Evolutionary conservation across 108 stramenopile species (phyloP).

Genomic region (Conticribra weissflogii): DNA sequence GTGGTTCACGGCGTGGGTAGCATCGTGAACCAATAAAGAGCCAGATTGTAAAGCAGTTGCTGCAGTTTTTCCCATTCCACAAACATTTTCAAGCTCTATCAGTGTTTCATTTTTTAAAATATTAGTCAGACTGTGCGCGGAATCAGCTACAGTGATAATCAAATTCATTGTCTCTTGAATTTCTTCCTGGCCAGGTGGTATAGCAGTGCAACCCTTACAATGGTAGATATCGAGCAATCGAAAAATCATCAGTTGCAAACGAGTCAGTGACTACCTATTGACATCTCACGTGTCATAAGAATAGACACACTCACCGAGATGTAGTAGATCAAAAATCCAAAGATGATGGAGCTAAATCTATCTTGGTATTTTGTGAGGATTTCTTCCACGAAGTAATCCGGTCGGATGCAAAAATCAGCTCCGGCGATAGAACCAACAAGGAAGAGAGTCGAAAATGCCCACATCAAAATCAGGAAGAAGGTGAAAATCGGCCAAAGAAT

Average conservation of each 20-base stretch:
- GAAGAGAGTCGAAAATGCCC: conserved; percentile 31
- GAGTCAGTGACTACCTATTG: neutral
- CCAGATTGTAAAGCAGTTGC: conserved; percentile 26
- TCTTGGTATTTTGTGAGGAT: conserved; percentile 5
- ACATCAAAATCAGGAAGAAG: conserved; percentile 23
- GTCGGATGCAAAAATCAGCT: conserved; percentile 30
- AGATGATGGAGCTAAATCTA: neutral
- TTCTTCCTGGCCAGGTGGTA: conserved; percentile 12
- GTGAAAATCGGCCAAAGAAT: conserved; percentile 22
- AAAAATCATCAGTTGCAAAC: neutral
- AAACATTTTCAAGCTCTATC: neutral
- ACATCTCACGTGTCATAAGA: neutral
- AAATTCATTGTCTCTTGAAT: too few relatives aligned
- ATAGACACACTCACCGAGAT: conserved; percentile 21
- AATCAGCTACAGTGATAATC: neutral
- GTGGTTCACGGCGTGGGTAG: conserved; percentile 8
- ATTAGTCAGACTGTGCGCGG: conserved; percentile 1
- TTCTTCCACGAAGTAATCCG: conserved; percentile 12
- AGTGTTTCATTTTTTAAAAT: conserved; percentile 1
- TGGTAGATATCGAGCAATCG: neutral
- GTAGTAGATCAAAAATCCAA: conserved; percentile 15
- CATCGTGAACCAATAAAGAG: conserved; percentile 14
- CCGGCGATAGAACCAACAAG: conserved; percentile 19
- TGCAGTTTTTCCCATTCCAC: conserved; percentile 5
- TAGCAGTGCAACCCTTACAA: conserved; percentile 21